These are phyloP conservation scores for Elaphomyces granulatus DNA, from an alignment of 495 filamentous ascomycete genomes.

Conservation along the genomic window DNA sequence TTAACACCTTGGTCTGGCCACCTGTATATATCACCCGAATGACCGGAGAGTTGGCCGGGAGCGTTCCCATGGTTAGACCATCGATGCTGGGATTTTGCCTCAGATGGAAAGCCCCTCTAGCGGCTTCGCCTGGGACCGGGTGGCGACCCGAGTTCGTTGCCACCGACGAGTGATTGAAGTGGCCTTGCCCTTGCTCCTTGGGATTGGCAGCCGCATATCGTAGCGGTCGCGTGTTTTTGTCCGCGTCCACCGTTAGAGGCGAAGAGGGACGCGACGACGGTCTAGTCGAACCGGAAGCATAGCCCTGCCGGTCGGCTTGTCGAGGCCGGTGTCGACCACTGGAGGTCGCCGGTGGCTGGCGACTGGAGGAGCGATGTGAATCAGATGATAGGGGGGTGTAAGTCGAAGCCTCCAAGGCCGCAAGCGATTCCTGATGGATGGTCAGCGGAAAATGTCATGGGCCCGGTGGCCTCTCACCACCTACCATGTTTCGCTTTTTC, in stretches of 20 bases:
- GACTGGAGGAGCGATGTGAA: slow-evolving; percentile 47
- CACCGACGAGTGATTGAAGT: slow-evolving; percentile 37
- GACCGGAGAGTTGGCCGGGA: slow-evolving; percentile 65
- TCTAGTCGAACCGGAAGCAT: slow-evolving; percentile 21
- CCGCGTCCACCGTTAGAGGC: slow-evolving; percentile 45
- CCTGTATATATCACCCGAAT: slow-evolving; percentile 86
- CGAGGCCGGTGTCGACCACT: slow-evolving; percentile 64
- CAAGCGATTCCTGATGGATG: slow-evolving; percentile 27
- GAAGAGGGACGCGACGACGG: slow-evolving; percentile 55
- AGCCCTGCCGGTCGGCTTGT: slow-evolving; percentile 35
- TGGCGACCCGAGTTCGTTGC: slow-evolving; percentile 33
- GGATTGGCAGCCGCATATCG: slow-evolving; percentile 39
- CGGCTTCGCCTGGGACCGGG: slow-evolving; percentile 31
- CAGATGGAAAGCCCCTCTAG: slow-evolving; percentile 26
- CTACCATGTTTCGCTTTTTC: slow-evolving; percentile 76
- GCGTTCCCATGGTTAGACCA: slow-evolving; percentile 61
- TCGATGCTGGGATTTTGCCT: slow-evolving; percentile 60
- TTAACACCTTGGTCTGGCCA: slow-evolving; percentile 80
- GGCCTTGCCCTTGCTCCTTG: slow-evolving; percentile 36
- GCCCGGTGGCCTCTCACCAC: slow-evolving; percentile 11
- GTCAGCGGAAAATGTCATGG: slow-evolving; percentile 8
- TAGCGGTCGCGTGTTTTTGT: slow-evolving; percentile 28
- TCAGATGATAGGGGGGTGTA: slow-evolving; percentile 51
- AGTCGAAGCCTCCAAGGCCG: slow-evolving; percentile 27
- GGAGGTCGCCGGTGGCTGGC: slow-evolving; percentile 37